A percentile compares a stretch with the other conserved stretches of the same genome.
Conservation (phyloP, 2,329 filamentous ascomycete species). For the Alternaria sp. region DNA sequence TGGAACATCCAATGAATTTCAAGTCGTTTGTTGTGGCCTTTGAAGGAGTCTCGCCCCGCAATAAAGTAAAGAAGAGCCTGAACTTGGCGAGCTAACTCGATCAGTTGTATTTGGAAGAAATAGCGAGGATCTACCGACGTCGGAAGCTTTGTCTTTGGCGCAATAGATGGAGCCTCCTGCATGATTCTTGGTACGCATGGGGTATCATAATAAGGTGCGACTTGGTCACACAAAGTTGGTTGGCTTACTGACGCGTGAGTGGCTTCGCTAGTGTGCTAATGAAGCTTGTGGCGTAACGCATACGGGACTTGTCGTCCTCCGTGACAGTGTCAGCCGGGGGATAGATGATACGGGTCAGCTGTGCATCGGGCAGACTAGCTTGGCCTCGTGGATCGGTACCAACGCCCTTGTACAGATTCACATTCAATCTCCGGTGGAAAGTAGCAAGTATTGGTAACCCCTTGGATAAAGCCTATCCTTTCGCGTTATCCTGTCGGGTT, state of each 20-base stretch:
- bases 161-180: slow-evolving; percentile 28
- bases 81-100: slow-evolving; percentile 29
- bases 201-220: slow-evolving; percentile 22
- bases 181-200: slow-evolving; percentile 26
- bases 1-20: slow-evolving; percentile 31
- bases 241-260: slow-evolving; percentile 17
- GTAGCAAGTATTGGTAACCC: slow-evolving; percentile 16
- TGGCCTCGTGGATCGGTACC: slow-evolving; percentile 22
- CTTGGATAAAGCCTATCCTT: slow-evolving; percentile 14
- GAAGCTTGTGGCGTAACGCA: slow-evolving; percentile 22
- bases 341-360: slow-evolving; percentile 31
- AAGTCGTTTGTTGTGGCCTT: slow-evolving; percentile 31
- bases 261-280: slow-evolving; percentile 20
- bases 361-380: slow-evolving; percentile 25
- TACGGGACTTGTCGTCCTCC: slow-evolving; percentile 14
- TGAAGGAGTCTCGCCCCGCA: slow-evolving; percentile 31
- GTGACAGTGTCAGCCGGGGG: slow-evolving; percentile 21
- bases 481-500: neutral
- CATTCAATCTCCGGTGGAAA: slow-evolving; percentile 18
- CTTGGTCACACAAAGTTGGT: slow-evolving; percentile 29
- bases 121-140: slow-evolving; percentile 18
- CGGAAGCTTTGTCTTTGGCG: slow-evolving; percentile 24
- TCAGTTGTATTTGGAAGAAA: slow-evolving; percentile 13
- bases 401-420: slow-evolving; percentile 24
- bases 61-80: slow-evolving; percentile 34